Evolutionary conservation across 2,329 filamentous ascomycete species (phyloP).

Genomic region (Ophiostoma perfectum): DNA sequence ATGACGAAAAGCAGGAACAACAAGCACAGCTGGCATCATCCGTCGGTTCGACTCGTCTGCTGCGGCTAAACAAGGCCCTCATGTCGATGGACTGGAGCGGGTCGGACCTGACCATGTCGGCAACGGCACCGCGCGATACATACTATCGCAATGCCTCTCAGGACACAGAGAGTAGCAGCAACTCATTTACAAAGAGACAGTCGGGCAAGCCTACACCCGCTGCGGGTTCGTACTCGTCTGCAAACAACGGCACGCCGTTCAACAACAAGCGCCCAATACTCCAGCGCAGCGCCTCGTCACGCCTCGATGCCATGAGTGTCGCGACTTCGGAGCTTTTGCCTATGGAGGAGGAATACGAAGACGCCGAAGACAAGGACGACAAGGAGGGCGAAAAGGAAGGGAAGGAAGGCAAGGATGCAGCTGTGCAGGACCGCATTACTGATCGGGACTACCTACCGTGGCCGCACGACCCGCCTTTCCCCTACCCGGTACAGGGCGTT

Average conservation of each 20-base stretch:
- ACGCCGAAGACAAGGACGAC: slow-evolving; percentile 21
- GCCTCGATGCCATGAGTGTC: slow-evolving; percentile 12
- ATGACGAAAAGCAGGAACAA: neutral
- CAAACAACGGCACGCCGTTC: too few relatives aligned
- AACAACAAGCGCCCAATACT: slow-evolving; percentile 3
- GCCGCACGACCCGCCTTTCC: slow-evolving; percentile 52
- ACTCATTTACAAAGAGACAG: neutral
- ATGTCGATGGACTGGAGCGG: slow-evolving; percentile 24
- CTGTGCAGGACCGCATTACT: slow-evolving; percentile 39
- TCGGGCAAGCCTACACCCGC: neutral
- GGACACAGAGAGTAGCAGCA: slow-evolving; percentile 22
- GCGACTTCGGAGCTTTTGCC: slow-evolving; percentile 19
- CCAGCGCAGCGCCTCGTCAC: slow-evolving; percentile 18
- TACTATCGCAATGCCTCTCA: slow-evolving; percentile 22
- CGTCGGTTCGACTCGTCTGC: slow-evolving; percentile 20
- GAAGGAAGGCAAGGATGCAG: neutral
- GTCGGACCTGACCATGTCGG: slow-evolving; percentile 13
- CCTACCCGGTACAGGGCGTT: slow-evolving; percentile 37
- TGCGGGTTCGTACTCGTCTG: too few relatives aligned
- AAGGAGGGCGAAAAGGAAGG: slow-evolving; percentile 8
- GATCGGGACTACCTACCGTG: slow-evolving; percentile 57
- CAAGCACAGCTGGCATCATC: slow-evolving; percentile 14
- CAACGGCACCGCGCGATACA: slow-evolving; percentile 14
- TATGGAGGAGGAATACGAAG: slow-evolving; percentile 17
- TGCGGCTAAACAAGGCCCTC: slow-evolving; percentile 21